A percentile compares a stretch with the other conserved stretches of the same genome.
These are phyloP conservation scores for Pseudogymnoascus sp. DNA, from an alignment of 2,329 filamentous ascomycete species.

Conservation along the genomic window DNA sequence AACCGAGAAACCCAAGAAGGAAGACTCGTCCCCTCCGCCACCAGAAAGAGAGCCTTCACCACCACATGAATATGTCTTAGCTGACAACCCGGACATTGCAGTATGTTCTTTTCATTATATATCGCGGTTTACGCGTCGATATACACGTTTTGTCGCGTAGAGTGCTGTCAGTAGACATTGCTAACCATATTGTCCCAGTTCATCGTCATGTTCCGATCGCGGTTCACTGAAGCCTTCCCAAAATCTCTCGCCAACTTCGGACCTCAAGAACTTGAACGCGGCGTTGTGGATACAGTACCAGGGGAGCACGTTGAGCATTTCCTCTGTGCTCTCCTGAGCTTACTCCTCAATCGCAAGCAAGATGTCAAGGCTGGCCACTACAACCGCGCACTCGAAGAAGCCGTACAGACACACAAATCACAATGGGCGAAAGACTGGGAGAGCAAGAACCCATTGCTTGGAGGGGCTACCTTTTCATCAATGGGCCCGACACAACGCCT, in stretches of 20 bases:
- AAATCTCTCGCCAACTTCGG: slow-evolving; percentile 83
- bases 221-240: slow-evolving; percentile 83
- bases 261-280: slow-evolving; percentile 88
- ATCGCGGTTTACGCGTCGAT: slow-evolving; percentile 30
- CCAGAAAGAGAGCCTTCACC: slow-evolving; percentile 80
- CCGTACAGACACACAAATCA: slow-evolving; percentile 70
- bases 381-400: slow-evolving; percentile 86
- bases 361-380: slow-evolving; percentile 95
- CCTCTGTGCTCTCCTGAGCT: slow-evolving; percentile 76
- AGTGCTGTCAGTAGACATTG: slow-evolving; percentile 19
- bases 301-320: slow-evolving; percentile 81
- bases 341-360: slow-evolving; percentile 94
- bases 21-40: slow-evolving; percentile 48
- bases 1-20: slow-evolving; percentile 41
- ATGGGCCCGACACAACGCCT: slow-evolving; percentile 77
- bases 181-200: slow-evolving; percentile 53
- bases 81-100: slow-evolving; percentile 85
- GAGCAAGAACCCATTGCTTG: slow-evolving; percentile 71
- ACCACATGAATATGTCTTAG: slow-evolving; percentile 79
- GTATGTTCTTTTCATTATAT: slow-evolving; percentile 50
- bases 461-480: slow-evolving; percentile 68
- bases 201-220: slow-evolving; percentile 94
- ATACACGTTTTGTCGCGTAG: slow-evolving; percentile 48
- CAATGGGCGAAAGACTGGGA: slow-evolving; percentile 88
- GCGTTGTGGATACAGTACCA: slow-evolving; percentile 67